Conservation (phyloP, 2,329 filamentous ascomycete species). For the Ophiostoma australiae region DNA sequence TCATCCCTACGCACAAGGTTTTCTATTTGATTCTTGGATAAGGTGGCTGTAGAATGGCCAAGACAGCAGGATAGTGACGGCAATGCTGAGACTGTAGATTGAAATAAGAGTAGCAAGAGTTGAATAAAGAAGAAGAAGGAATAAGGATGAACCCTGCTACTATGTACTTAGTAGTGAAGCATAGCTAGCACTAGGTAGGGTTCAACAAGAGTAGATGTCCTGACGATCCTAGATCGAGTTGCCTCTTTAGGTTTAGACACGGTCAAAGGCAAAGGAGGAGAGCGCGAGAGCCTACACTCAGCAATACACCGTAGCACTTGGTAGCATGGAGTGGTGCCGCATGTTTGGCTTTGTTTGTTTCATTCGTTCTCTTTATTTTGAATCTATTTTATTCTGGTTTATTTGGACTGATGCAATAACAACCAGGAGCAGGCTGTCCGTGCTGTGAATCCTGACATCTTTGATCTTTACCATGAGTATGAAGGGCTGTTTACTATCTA, state of each 20-base stretch:
- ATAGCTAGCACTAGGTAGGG: background rate
- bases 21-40: background rate
- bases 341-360: background rate
- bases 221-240: slow-evolving; percentile 7
- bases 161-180: background rate
- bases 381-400: too few species aligned
- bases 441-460: background rate
- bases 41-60: background rate
- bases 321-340: too few species aligned
- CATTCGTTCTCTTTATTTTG: background rate
- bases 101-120: too few species aligned
- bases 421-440: background rate
- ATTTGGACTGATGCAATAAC: too few species aligned
- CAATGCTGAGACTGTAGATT: background rate
- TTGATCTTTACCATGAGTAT: background rate
- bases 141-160: background rate
- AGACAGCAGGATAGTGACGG: background rate
- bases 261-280: background rate
- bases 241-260: background rate
- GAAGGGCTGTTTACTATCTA: too few species aligned
- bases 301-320: too few species aligned
- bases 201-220: background rate
- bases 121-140: too few species aligned
- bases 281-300: background rate
- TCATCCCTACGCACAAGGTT: background rate